Conservation (phyloP, 768 basidiomycete species). For the Phlegmacium glaucopus region DNA sequence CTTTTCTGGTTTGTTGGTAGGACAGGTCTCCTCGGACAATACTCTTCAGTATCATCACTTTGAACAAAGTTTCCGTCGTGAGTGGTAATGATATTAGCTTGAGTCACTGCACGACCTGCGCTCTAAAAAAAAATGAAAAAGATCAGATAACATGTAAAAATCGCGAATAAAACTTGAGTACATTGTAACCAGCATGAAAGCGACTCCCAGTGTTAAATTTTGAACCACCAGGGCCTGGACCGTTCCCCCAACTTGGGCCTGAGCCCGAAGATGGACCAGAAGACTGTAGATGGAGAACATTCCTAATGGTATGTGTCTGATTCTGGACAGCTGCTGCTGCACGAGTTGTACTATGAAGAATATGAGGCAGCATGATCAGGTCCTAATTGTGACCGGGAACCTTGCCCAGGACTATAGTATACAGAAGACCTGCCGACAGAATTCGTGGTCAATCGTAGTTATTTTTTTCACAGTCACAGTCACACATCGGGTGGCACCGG, state of each 20-base stretch:
- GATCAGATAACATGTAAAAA: constrained; percentile 2
- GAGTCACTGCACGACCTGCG: constrained; percentile 67
- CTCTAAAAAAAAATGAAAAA: constrained; percentile 41
- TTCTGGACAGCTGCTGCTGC: constrained; percentile 75
- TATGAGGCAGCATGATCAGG: constrained; percentile 65
- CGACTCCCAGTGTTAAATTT: constrained; percentile 72
- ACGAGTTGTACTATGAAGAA: constrained; percentile 72
- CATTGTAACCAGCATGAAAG: constrained; percentile 66
- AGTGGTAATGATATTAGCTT: constrained; percentile 60
- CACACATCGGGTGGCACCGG: no score
- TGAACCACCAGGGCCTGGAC: constrained; percentile 66
- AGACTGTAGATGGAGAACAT: constrained; percentile 70
- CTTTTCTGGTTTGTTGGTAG: constrained; percentile 25
- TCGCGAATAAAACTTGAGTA: constrained; percentile 20
- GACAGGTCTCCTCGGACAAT: constrained; percentile 26
- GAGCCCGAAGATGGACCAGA: constrained; percentile 42
- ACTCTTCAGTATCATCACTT: constrained; percentile 60
- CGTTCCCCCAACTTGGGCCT: constrained; percentile 47
- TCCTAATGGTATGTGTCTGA: constrained; percentile 67
- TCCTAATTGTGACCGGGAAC: neutral
- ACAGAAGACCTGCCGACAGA: neutral
- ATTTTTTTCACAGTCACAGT: no score
- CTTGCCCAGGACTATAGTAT: neutral
- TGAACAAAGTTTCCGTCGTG: constrained; percentile 46
- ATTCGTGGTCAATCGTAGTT: neutral